Evolutionary conservation across 2,329 filamentous ascomycete species (phyloP).

Genomic region (Orbilia ellipsospora): DNA sequence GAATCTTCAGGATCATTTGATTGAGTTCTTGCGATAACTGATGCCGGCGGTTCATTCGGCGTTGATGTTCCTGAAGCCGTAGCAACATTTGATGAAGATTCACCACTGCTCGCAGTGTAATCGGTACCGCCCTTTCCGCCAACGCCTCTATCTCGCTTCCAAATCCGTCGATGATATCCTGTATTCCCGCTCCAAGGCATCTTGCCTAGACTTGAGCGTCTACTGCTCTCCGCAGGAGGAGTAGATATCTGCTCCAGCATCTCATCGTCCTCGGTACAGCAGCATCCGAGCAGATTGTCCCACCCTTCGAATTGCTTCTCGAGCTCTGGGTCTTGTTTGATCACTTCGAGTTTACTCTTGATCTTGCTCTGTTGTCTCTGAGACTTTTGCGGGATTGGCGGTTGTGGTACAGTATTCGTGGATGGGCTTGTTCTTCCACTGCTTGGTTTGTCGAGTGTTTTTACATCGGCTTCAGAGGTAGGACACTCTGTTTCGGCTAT

Average conservation of each 20-base stretch:
- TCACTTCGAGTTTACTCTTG: slow-evolving; percentile 33
- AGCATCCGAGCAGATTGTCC: slow-evolving; percentile 36
- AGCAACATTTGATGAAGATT: slow-evolving; percentile 1
- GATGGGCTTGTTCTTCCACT: too few species aligned
- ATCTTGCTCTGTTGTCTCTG: slow-evolving; percentile 2
- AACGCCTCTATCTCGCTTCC: slow-evolving; percentile 51
- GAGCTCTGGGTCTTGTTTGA: slow-evolving; percentile 38
- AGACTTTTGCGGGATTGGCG: neutral
- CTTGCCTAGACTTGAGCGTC: slow-evolving; percentile 14
- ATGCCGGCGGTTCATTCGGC: neutral
- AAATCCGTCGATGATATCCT: slow-evolving; percentile 43
- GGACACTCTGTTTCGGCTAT: slow-evolving; percentile 2
- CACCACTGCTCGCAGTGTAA: neutral
- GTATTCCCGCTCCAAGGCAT: slow-evolving; percentile 28
- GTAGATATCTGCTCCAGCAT: slow-evolving; percentile 2
- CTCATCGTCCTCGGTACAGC: slow-evolving; percentile 42
- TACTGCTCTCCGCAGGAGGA: neutral
- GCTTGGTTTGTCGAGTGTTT: too few species aligned
- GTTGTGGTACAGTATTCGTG: too few species aligned
- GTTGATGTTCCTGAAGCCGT: slow-evolving; percentile 12
- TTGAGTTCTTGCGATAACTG: neutral
- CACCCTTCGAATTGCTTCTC: slow-evolving; percentile 25
- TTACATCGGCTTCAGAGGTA: too few species aligned
- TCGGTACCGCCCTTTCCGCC: slow-evolving; percentile 26
- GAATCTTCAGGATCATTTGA: neutral